Conservation (phyloP, 148 eudicot species). For the Amaranthus hypochondriacus region DNA sequence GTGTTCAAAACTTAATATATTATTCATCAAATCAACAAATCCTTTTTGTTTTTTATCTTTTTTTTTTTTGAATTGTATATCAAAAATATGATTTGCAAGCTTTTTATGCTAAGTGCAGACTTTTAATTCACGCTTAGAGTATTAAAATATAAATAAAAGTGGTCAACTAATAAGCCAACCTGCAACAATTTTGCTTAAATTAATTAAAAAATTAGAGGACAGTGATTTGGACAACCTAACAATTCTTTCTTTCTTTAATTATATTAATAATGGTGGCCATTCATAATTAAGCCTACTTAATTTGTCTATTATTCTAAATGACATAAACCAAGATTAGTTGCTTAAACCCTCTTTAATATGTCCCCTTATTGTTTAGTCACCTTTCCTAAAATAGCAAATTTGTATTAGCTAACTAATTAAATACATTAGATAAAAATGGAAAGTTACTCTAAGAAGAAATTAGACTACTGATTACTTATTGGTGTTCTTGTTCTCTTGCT, state of each 20-base stretch:
- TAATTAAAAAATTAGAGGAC: constrained; percentile 4
- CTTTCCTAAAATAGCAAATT: constrained; percentile 2
- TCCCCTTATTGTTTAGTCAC: not conserved
- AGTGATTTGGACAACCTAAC: constrained; percentile 19
- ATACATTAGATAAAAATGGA: constrained; percentile 9
- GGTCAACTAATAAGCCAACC: constrained; percentile 18
- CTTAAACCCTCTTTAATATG: constrained; percentile 13
- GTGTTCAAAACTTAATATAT: not conserved
- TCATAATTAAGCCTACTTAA: constrained; percentile 17
- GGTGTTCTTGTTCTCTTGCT: too few relatives aligned
- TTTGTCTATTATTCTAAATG: constrained; percentile 16
- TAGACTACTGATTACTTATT: too few relatives aligned
- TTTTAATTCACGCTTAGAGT: constrained; percentile 10
- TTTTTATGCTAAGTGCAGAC: constrained; percentile 7
- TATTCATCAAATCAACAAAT: not conserved
- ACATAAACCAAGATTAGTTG: constrained; percentile 26
- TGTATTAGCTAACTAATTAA: not conserved
- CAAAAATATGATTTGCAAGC: not conserved
- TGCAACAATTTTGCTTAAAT: constrained; percentile 2
- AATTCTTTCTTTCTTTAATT: not conserved
- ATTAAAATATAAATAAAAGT: not conserved
- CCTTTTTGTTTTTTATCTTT: too few relatives aligned
- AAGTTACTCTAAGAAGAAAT: not conserved
- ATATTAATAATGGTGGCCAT: not conserved
- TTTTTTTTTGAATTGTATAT: too few relatives aligned